Conservation (phyloP, 139 green algal species). For the Closterium sp. region DNA sequence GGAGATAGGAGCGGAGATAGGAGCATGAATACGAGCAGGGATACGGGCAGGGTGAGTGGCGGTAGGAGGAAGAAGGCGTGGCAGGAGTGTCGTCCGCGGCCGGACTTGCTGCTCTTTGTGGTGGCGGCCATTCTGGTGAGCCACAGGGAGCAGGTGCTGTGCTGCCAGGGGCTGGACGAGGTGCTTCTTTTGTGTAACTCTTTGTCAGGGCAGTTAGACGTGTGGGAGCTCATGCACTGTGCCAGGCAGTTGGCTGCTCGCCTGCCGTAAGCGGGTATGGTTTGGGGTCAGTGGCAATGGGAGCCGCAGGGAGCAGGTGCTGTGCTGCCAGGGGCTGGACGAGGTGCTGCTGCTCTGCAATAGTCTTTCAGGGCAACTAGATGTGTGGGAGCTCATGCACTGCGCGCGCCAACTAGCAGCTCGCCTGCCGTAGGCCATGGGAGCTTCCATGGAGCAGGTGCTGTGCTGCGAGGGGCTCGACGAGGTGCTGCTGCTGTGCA, state of each 20-base stretch:
- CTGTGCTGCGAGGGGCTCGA: no score
- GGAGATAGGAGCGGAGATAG: no score
- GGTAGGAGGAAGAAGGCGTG: neutral
- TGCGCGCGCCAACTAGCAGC: neutral
- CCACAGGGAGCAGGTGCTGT: slow-evolving; percentile 1
- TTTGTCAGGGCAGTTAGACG: slow-evolving; percentile 25
- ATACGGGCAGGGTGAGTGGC: neutral
- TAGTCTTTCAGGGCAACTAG: slow-evolving; percentile 13
- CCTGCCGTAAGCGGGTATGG: no score
- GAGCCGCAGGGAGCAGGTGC: neutral
- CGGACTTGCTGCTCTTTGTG: slow-evolving; percentile 25
- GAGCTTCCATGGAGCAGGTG: no score
- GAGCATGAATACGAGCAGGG: neutral
- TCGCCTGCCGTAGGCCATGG: no score
- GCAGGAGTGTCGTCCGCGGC: neutral
- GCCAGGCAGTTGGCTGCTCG: neutral
- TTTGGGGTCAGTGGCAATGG: slow-evolving; percentile 4
- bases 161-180: slow-evolving; percentile 34
- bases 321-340: slow-evolving; percentile 21
- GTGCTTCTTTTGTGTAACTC: slow-evolving; percentile 29
- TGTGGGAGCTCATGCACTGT: slow-evolving; percentile 20
- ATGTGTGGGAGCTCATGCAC: slow-evolving; percentile 21
- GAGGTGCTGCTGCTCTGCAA: slow-evolving; percentile 33
- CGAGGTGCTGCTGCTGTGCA: no score
- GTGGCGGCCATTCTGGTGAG: slow-evolving; percentile 13